These are phyloP conservation scores for Heterobasidion parviporum DNA, from an alignment of 1,284 basidiomycete genomes.

Conservation along the genomic window DNA sequence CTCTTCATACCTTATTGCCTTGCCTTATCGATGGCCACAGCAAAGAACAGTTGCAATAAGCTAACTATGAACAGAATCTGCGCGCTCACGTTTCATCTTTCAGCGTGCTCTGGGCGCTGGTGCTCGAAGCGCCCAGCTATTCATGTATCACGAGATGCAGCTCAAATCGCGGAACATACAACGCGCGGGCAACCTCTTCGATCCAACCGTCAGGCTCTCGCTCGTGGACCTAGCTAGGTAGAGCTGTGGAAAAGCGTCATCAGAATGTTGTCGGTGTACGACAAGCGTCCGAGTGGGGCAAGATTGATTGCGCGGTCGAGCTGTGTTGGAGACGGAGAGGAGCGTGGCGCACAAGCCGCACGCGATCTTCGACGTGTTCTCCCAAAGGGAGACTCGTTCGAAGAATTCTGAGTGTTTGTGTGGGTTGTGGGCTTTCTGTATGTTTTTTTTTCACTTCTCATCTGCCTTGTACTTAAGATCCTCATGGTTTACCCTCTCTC, in stretches of 20 bases:
- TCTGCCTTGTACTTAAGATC: conserved; percentile 2
- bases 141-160: conserved; percentile 97
- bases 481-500: conserved; percentile 80
- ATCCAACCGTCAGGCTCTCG: conserved; percentile 93
- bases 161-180: conserved; percentile 95
- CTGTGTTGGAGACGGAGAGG: conserved; percentile 98
- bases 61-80: conserved; percentile 91
- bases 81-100: conserved; percentile 88
- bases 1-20: neutral
- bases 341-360: conserved; percentile 95
- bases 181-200: conserved; percentile 94
- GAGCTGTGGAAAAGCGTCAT: conserved; percentile 97
- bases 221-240: conserved; percentile 96
- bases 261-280: conserved; percentile 93
- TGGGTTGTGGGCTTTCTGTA: conserved; percentile 86
- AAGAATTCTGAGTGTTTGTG: conserved; percentile 96
- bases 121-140: conserved; percentile 76
- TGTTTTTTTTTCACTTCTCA: conserved; percentile 6
- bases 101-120: conserved; percentile 97
- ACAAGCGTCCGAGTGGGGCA: conserved; percentile 89
- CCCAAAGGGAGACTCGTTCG: conserved; percentile 93
- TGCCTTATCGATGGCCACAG: conserved; percentile 23
- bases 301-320: conserved; percentile 86
- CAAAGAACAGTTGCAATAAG: conserved; percentile 78
- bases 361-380: conserved; percentile 92